phyloP scores from a whole-genome alignment of 2,329 filamentous ascomycete species.

The Phaeomoniella chlamydospora region DNA sequence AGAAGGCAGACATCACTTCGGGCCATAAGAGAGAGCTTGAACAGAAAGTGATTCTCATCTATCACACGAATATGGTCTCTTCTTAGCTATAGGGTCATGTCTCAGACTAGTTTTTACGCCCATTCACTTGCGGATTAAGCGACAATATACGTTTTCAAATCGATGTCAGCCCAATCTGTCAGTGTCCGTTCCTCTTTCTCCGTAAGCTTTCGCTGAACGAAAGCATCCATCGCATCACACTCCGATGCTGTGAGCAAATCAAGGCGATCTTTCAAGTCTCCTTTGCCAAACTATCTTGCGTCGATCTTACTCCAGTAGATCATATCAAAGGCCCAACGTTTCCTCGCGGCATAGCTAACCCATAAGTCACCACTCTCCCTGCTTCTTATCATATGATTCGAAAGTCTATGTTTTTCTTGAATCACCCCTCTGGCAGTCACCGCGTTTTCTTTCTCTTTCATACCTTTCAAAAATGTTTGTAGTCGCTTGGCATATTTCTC shows the following conservation, averaged over 20 bases:
- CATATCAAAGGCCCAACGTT: conserved; percentile 13
- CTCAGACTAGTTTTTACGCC: no score
- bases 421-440: conserved; percentile 4
- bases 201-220: conserved; percentile 6
- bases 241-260: background rate
- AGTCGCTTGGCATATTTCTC: conserved; percentile 7
- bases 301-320: conserved; percentile 11
- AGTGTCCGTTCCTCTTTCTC: conserved; percentile 21
- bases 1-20: no score
- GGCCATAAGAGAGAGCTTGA: no score
- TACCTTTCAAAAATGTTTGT: conserved; percentile 7
- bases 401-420: conserved; percentile 7
- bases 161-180: conserved; percentile 17
- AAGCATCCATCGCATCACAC: background rate
- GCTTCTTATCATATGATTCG: conserved; percentile 8
- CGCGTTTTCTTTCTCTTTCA: conserved; percentile 6
- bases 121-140: no score
- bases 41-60: no score
- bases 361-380: conserved; percentile 12
- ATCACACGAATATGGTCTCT: no score
- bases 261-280: background rate
- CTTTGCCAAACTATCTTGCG: conserved; percentile 4
- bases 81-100: no score
- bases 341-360: conserved; percentile 8
- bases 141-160: no score